Percentiles rank a stretch among this genome's conserved stretches.
Conservation (phyloP, 2,329 filamentous ascomycete species). For the Fusarium sacchari region DNA sequence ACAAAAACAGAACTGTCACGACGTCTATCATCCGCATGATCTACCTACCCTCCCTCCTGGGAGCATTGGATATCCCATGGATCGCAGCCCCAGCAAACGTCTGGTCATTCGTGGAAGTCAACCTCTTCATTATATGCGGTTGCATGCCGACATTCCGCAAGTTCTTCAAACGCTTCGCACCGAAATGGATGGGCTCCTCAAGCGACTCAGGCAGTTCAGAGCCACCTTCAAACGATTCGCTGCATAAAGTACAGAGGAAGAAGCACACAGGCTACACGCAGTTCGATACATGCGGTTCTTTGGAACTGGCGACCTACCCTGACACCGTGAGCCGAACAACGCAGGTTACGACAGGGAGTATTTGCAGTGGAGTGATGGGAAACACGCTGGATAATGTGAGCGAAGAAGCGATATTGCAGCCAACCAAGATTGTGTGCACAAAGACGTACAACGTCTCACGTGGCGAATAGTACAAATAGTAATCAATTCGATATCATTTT, state of each 20-base stretch:
- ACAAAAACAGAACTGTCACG: conserved; percentile 43
- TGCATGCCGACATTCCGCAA: conserved; percentile 52
- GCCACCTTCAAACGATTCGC: neutral
- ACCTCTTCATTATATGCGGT: conserved; percentile 43
- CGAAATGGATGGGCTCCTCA: conserved; percentile 71
- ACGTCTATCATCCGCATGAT: conserved; percentile 46
- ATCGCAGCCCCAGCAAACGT: conserved; percentile 40
- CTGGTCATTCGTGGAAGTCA: conserved; percentile 49
- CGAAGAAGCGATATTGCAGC: conserved; percentile 19
- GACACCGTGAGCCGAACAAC: neutral
- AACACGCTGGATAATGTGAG: conserved; percentile 1
- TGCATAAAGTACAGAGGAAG: conserved; percentile 14
- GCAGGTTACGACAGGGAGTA: neutral
- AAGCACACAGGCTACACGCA: conserved; percentile 22
- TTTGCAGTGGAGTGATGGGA: neutral
- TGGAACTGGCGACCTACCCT: conserved; percentile 8
- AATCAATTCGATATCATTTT: fast-evolving
- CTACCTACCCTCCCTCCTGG: conserved; percentile 42
- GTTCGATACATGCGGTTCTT: neutral
- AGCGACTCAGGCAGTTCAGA: conserved; percentile 56
- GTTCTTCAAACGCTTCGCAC: conserved; percentile 66
- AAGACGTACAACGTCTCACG: conserved; percentile 12
- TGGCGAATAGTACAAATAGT: neutral
- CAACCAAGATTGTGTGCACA: conserved; percentile 6
- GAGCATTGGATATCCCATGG: neutral